Conservation (phyloP, 129 eudicot species). For the Kitagawia praeruptora region DNA sequence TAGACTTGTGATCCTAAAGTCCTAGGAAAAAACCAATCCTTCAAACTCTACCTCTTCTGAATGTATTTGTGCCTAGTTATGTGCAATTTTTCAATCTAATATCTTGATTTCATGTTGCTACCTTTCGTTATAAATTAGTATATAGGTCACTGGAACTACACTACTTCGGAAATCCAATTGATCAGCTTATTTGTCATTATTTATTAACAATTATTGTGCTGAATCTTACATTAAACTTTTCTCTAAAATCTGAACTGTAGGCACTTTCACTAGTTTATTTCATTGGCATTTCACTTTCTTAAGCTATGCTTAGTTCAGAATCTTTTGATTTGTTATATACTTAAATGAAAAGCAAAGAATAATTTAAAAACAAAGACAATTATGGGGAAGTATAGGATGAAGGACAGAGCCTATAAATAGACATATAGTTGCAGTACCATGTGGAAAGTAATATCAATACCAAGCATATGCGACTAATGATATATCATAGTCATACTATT, state of each 20-base stretch:
- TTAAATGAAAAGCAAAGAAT: too few species aligned
- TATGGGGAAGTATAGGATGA: neutral
- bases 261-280: too few species aligned
- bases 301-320: neutral
- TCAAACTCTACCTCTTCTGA: neutral
- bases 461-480: neutral
- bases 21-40: neutral
- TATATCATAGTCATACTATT: neutral
- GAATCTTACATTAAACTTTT: too few species aligned
- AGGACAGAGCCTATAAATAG: neutral
- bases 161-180: too few species aligned
- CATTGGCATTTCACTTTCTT: neutral
- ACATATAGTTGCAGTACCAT: neutral
- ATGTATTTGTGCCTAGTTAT: neutral
- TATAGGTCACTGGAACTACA: too few species aligned
- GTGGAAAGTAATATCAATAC: neutral
- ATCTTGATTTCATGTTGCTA: too few species aligned
- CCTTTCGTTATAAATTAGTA: too few species aligned
- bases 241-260: too few species aligned
- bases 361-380: too few species aligned
- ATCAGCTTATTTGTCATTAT: too few species aligned
- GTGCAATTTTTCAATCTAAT: too few species aligned
- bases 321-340: neutral
- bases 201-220: too few species aligned
- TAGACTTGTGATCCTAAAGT: neutral